These are phyloP conservation scores for Zea mays DNA, from an alignment of 176 grass and related monocot species.

Conservation along the genomic window Zm-B73-REFERENCE-NAM-5.0 NC_050104.1:20691001-20691500, in stretches of 20 bases:
- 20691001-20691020: conserved; percentile 88
- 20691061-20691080: conserved; percentile 74
- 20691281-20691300: background rate
- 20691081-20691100: conserved; percentile 86
- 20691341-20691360: conserved; percentile 12
- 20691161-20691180: conserved; percentile 79
- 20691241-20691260: conserved; percentile 8
- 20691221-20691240: conserved; percentile 4
- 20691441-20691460: conserved; percentile 91
- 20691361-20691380: conserved; percentile 17
- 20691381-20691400: conserved; percentile 40
- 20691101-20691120: conserved; percentile 81
- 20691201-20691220: background rate
- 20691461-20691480: conserved; percentile 72
- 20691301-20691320: background rate
- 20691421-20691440: conserved; percentile 92
- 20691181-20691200: background rate
- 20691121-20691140: conserved; percentile 97
- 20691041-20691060: conserved; percentile 92
- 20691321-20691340: background rate
- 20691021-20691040: conserved; percentile 96
- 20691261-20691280: conserved; percentile 14
- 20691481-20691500: conserved; percentile 95
- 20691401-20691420: conserved; percentile 96
- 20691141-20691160: conserved; percentile 97